phyloP scores from a whole-genome alignment of 805 yeast genomes.

The Maudiozyma serrabonitensis region DNA sequence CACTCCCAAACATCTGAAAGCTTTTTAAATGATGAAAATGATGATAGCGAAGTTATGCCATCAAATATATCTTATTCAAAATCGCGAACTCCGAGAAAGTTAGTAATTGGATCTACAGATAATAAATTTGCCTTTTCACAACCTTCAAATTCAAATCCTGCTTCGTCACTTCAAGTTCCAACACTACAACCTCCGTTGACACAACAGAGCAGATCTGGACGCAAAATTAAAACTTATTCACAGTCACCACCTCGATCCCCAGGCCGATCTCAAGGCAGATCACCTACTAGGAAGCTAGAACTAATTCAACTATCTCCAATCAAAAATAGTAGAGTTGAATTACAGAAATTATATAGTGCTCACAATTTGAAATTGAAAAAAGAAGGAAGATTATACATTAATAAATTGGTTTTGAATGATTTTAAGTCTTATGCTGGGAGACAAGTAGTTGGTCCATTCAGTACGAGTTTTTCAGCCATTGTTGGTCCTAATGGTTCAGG shows the following conservation, averaged over 20 bases:
- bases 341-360: constrained; percentile 22
- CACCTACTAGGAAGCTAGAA: constrained; percentile 34
- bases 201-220: constrained; percentile 24
- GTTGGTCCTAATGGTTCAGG: constrained; percentile 99
- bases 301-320: constrained; percentile 34
- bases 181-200: constrained; percentile 26
- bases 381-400: constrained; percentile 59
- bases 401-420: constrained; percentile 62
- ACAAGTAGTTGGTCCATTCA: constrained; percentile 91
- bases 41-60: not conserved
- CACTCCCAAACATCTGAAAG: not conserved
- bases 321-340: constrained; percentile 28
- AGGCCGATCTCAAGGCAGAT: constrained; percentile 29
- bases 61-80: not conserved
- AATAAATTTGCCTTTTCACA: constrained; percentile 18
- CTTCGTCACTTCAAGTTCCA: constrained; percentile 19
- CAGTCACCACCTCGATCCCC: constrained; percentile 24
- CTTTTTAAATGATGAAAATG: not conserved
- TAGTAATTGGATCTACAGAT: constrained; percentile 18
- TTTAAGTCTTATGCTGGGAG: constrained; percentile 94
- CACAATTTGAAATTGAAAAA: constrained; percentile 24
- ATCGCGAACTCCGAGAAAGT: constrained; percentile 21
- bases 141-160: constrained; percentile 10
- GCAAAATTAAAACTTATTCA: constrained; percentile 22
- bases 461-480: constrained; percentile 87